Conservation (phyloP, 495 filamentous ascomycete species). For the Peziza echinospora region DNA sequence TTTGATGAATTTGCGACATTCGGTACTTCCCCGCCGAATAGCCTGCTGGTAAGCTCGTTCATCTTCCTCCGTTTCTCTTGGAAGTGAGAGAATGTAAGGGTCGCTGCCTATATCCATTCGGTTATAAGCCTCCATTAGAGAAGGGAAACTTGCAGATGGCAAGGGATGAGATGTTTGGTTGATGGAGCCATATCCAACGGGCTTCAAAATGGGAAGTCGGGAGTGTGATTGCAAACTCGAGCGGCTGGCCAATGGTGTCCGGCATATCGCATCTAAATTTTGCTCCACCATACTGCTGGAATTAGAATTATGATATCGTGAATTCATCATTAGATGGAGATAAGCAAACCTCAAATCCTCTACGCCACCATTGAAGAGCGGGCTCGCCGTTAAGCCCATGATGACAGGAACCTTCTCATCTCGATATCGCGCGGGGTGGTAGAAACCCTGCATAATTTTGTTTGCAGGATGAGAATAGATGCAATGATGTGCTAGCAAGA, state of each 20-base stretch:
- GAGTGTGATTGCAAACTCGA: conserved; percentile 46
- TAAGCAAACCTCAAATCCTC: conserved; percentile 25
- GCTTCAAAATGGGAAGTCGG: conserved; percentile 40
- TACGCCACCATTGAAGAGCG: conserved; percentile 37
- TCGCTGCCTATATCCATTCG: conserved; percentile 42
- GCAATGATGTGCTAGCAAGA: conserved; percentile 44
- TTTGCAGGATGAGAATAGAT: conserved; percentile 41
- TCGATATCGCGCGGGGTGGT: conserved; percentile 29
- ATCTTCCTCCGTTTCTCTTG: conserved; percentile 18
- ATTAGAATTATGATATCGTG: conserved; percentile 1
- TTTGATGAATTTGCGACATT: conserved; percentile 40
- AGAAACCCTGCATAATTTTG: conserved; percentile 58
- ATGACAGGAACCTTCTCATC: conserved; percentile 39
- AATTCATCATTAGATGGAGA: too few species aligned
- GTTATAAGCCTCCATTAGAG: conserved; percentile 19
- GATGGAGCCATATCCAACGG: conserved; percentile 25
- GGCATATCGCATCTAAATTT: conserved; percentile 53
- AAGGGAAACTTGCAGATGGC: conserved; percentile 6
- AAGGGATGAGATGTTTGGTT: neutral
- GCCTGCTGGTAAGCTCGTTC: conserved; percentile 24
- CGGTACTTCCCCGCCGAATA: conserved; percentile 34
- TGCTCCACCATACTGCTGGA: conserved; percentile 41
- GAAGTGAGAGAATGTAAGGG: conserved; percentile 41
- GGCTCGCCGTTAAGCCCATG: conserved; percentile 71
- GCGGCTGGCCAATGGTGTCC: conserved; percentile 47